These are phyloP conservation scores for Dipodascus albidus DNA, from an alignment of 805 yeast genomes.

Conservation along the genomic window DNA sequence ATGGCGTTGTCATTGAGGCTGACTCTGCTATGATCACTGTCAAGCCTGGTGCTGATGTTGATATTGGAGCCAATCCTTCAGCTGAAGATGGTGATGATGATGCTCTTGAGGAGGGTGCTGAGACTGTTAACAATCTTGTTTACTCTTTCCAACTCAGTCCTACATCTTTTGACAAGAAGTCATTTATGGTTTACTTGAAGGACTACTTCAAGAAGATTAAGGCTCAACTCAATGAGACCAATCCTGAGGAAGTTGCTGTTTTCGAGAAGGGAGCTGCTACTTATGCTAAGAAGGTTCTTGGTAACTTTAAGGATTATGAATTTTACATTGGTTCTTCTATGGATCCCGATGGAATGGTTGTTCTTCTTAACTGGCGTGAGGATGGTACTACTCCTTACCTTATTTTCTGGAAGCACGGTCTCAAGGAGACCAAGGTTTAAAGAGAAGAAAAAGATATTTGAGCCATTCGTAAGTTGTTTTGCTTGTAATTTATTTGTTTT, in stretches of 20 bases:
- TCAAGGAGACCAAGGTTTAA: constrained; percentile 81
- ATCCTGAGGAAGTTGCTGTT: constrained; percentile 76
- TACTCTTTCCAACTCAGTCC: constrained; percentile 97
- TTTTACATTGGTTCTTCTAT: constrained; percentile 99
- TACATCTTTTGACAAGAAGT: constrained; percentile 95
- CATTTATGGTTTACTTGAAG: constrained; percentile 92
- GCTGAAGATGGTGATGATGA: constrained; percentile 89
- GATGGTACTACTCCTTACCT: constrained; percentile 97
- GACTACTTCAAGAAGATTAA: constrained; percentile 97
- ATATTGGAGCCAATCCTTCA: constrained; percentile 99
- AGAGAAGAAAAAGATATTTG: constrained; percentile 5
- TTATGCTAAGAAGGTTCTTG: constrained; percentile 92
- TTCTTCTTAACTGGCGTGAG: constrained; percentile 98
- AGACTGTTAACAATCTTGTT: constrained; percentile 95
- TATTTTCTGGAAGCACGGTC: constrained; percentile 99
- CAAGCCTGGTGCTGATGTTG: constrained; percentile 77
- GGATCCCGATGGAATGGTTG: constrained; percentile 99
- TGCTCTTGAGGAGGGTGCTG: constrained; percentile 73
- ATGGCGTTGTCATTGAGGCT: constrained; percentile 90
- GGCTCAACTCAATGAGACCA: constrained; percentile 76
- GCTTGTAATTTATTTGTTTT: constrained; percentile 3
- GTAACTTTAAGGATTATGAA: constrained; percentile 97
- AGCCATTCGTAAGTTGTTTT: not conserved
- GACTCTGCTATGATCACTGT: constrained; percentile 89
- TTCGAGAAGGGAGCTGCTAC: constrained; percentile 97